Conservation (phyloP, 345 rosid species). For the Gossypium rotundifolium region DNA sequence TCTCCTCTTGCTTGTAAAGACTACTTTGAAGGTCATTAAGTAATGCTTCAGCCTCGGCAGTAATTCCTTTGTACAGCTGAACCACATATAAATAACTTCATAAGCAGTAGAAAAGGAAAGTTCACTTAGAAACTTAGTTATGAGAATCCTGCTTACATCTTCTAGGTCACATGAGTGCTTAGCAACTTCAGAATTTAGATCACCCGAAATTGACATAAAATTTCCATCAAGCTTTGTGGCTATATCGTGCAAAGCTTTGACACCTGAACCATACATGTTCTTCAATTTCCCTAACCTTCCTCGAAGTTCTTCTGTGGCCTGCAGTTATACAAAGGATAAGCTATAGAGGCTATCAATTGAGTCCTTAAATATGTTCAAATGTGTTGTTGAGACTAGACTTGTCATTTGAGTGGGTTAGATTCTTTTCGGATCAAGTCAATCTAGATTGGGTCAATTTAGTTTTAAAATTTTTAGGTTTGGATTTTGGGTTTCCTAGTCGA, state of each 20-base stretch:
- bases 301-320: constrained; percentile 88
- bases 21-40: constrained; percentile 75
- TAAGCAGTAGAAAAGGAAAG: constrained; percentile 9
- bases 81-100: constrained; percentile 22
- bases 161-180: constrained; percentile 79
- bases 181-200: constrained; percentile 75
- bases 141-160: constrained; percentile 42
- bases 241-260: constrained; percentile 71
- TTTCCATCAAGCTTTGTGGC: constrained; percentile 78
- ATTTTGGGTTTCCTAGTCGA: no score
- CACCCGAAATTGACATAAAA: constrained; percentile 64
- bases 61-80: constrained; percentile 85
- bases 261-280: constrained; percentile 63
- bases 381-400: neutral
- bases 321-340: constrained; percentile 21
- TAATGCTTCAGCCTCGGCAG: constrained; percentile 79
- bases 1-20: constrained; percentile 75
- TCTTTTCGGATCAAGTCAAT: no score
- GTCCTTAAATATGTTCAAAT: neutral
- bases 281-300: constrained; percentile 64
- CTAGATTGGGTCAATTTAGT: no score
- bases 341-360: neutral
- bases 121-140: neutral
- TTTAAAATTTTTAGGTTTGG: no score
- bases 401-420: no score